Evolutionary conservation across 768 basidiomycete genomes (phyloP).

Genomic region (Kwoniella sp.): DNA sequence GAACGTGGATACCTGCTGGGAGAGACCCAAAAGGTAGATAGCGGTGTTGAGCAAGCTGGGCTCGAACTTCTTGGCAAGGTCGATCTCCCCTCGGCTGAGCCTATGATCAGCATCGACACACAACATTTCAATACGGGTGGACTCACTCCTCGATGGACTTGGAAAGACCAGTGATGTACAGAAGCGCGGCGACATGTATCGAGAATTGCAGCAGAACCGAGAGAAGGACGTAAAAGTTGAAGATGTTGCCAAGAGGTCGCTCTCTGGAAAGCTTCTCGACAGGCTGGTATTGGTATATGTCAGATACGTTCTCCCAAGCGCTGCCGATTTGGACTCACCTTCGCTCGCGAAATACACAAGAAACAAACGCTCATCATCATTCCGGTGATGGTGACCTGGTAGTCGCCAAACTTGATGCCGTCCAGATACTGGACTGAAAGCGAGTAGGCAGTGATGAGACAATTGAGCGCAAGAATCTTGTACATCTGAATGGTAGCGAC

Average conservation of each 20-base stretch:
- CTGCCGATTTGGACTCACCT: conserved; percentile 57
- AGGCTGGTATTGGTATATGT: conserved; percentile 57
- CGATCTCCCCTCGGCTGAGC: conserved; percentile 64
- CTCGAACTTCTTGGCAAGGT: conserved; percentile 94
- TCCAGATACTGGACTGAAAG: conserved; percentile 95
- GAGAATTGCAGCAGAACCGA: conserved; percentile 91
- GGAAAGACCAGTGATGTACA: conserved; percentile 88
- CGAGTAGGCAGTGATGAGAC: conserved; percentile 97
- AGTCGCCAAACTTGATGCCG: conserved; percentile 98
- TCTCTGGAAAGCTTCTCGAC: conserved; percentile 91
- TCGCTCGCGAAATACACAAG: conserved; percentile 93
- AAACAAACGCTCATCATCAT: conserved; percentile 98
- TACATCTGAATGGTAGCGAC: conserved; percentile 99
- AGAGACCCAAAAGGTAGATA: conserved; percentile 89
- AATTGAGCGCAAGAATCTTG: conserved; percentile 96
- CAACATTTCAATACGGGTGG: neutral
- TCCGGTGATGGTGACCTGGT: conserved; percentile 94
- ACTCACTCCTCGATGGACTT: conserved; percentile 65
- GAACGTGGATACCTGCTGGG: conserved; percentile 97
- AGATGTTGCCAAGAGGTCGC: conserved; percentile 89
- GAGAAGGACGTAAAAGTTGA: conserved; percentile 89
- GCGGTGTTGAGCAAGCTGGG: conserved; percentile 92
- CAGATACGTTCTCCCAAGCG: neutral
- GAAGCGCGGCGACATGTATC: conserved; percentile 79
- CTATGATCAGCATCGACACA: neutral